Percentiles rank a stretch among this genome's conserved stretches.
Evolutionary conservation across 2,329 filamentous ascomycete genomes (phyloP).

Genomic region (Colletotrichum noveboracense): DNA sequence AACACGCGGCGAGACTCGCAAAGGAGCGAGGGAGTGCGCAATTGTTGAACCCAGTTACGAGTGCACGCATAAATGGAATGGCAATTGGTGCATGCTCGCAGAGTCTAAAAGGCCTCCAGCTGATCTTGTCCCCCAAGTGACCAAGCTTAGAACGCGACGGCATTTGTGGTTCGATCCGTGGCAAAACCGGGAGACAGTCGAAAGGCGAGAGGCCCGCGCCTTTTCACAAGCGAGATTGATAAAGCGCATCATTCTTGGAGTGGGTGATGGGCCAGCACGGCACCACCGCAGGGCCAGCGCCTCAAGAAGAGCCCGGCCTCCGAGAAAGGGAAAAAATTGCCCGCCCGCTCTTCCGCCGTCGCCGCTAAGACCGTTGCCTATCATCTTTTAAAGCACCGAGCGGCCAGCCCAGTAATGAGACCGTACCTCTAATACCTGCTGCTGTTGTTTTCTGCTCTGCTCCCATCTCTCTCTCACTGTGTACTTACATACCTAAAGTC

Average conservation of each 20-base stretch:
- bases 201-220: constrained; percentile 21
- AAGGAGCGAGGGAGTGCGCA: not conserved
- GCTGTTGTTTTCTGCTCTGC: not conserved
- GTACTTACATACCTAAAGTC: not conserved
- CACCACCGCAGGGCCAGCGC: not conserved
- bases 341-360: constrained; percentile 5
- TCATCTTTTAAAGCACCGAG: constrained; percentile 1
- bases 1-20: not conserved
- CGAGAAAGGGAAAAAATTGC: constrained; percentile 10
- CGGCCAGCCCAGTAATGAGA: not conserved
- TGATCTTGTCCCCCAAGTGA: not conserved
- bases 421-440: not conserved
- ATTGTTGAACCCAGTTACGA: not conserved
- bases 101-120: not conserved
- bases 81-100: not conserved
- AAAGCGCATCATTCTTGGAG: constrained; percentile 21
- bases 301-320: not conserved
- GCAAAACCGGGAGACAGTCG: constrained; percentile 22
- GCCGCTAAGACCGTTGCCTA: constrained; percentile 13
- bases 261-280: not conserved
- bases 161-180: constrained; percentile 20
- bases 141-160: not conserved
- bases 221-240: constrained; percentile 23
- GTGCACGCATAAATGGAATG: not conserved
- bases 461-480: not conserved